Evolutionary conservation across 345 rosid genomes (phyloP).

Genomic region (Arabis hirsuta): DNA sequence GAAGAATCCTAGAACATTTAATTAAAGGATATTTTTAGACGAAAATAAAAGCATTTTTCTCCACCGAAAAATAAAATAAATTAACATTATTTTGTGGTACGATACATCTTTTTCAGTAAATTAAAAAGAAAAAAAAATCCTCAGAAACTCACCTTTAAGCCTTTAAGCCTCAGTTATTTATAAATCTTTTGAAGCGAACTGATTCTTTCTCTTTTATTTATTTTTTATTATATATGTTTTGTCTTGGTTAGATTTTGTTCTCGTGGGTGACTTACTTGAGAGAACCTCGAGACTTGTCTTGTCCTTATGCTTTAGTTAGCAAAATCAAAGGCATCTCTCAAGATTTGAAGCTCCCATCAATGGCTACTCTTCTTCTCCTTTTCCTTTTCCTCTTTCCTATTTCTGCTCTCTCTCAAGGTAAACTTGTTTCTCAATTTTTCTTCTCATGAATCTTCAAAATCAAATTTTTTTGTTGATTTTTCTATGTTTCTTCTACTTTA

Average conservation of each 20-base stretch:
- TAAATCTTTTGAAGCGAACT: slow-evolving; percentile 36
- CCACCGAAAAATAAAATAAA: slow-evolving; percentile 29
- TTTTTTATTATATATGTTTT: slow-evolving; percentile 1
- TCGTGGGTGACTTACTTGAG: slow-evolving; percentile 44
- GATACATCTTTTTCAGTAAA: slow-evolving; percentile 42
- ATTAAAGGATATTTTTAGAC: slow-evolving; percentile 1
- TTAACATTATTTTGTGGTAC: slow-evolving; percentile 24
- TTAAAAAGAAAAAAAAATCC: not conserved
- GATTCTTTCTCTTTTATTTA: slow-evolving; percentile 21
- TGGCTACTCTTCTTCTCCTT: slow-evolving; percentile 47
- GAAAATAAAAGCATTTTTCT: slow-evolving; percentile 16
- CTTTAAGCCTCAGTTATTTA: slow-evolving; percentile 35
- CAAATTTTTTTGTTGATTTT: slow-evolving; percentile 10
- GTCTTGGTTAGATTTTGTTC: slow-evolving; percentile 45
- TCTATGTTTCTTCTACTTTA: slow-evolving; percentile 27
- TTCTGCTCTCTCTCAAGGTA: slow-evolving; percentile 48
- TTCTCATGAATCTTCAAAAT: slow-evolving; percentile 22
- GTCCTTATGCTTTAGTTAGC: slow-evolving; percentile 38
- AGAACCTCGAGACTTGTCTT: slow-evolving; percentile 46
- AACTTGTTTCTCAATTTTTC: slow-evolving; percentile 1
- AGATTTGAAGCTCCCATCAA: slow-evolving; percentile 42
- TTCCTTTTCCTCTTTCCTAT: slow-evolving; percentile 40
- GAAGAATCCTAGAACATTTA: slow-evolving; percentile 25
- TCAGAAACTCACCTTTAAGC: slow-evolving; percentile 23
- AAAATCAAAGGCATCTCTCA: slow-evolving; percentile 43